Evolutionary conservation across 2,329 filamentous ascomycete genomes (phyloP).

Genomic region (Venturiaceae sp.): DNA sequence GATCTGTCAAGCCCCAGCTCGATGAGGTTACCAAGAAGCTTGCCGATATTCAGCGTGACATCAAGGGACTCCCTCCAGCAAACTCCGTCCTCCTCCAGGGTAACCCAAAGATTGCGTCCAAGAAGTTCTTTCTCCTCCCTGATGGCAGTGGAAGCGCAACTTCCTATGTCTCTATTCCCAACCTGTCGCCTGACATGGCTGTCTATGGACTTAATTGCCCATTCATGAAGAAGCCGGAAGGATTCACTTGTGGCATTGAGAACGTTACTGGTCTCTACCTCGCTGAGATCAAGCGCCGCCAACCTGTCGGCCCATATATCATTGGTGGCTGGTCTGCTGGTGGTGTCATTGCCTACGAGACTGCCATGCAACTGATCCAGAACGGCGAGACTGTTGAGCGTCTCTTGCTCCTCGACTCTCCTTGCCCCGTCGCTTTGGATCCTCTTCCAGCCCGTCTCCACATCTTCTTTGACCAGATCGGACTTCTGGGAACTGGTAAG

Average conservation of each 20-base stretch:
- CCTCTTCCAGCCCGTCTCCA: conserved; percentile 48
- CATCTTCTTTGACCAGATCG: conserved; percentile 63
- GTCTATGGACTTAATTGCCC: conserved; percentile 55
- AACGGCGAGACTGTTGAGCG: conserved; percentile 38
- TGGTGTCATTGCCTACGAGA: conserved; percentile 45
- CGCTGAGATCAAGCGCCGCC: conserved; percentile 59
- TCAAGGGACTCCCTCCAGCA: conserved; percentile 35
- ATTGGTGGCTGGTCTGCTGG: conserved; percentile 47
- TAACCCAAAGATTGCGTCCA: conserved; percentile 44
- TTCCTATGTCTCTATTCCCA: conserved; percentile 54
- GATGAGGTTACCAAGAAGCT: conserved; percentile 40
- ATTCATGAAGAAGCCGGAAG: conserved; percentile 59
- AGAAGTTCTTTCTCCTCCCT: conserved; percentile 43
- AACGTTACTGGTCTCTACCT: conserved; percentile 57
- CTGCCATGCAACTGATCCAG: conserved; percentile 37
- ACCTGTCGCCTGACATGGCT: conserved; percentile 39
- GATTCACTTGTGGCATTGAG: conserved; percentile 56
- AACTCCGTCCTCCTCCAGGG: conserved; percentile 49
- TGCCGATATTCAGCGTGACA: conserved; percentile 23
- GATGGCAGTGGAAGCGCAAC: conserved; percentile 52
- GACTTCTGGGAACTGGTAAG: conserved; percentile 56
- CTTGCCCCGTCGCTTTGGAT: conserved; percentile 41
- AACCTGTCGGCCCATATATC: conserved; percentile 52
- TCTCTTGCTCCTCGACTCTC: conserved; percentile 43
- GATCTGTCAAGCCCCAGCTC: conserved; percentile 36